Evolutionary conservation across 495 filamentous ascomycete genomes (phyloP).

Genomic region (Penicillium malachiteum): DNA sequence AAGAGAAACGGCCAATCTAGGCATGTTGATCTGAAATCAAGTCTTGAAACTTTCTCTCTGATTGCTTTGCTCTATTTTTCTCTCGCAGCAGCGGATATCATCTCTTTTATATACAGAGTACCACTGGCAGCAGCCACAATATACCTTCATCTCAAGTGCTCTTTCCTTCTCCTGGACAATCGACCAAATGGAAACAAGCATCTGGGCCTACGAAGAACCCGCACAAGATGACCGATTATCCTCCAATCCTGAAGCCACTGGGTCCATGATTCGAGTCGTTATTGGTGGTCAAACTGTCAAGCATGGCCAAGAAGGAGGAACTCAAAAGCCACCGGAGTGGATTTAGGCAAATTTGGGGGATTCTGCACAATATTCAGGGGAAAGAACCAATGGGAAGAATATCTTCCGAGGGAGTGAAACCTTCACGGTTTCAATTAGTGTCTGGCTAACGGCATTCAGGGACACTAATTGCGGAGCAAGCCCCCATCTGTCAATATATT

Average conservation of each 20-base stretch:
- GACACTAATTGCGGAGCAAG: background rate
- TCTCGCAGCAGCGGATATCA: background rate
- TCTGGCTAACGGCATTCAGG: background rate
- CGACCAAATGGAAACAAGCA: no score
- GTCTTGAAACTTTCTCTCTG: background rate
- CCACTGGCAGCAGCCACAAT: no score
- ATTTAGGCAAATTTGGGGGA: background rate
- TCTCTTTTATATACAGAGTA: background rate
- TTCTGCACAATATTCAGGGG: background rate
- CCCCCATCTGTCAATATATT: background rate
- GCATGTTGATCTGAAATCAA: background rate
- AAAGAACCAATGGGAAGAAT: background rate
- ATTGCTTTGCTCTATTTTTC: background rate
- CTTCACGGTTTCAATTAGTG: constrained; percentile 1
- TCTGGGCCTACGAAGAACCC: background rate
- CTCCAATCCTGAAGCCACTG: background rate
- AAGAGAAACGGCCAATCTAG: background rate
- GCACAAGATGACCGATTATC: background rate
- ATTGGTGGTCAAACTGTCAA: background rate
- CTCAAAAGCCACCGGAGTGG: background rate
- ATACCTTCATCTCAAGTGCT: no score
- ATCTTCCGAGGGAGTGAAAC: background rate
- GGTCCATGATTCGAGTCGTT: background rate
- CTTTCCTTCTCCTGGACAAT: no score
- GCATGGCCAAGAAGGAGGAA: background rate